Evolutionary conservation across 176 grass and related monocot species (phyloP), one percentile per base, ranked within the genome.

Genomic region (Zea mays): DNA sequence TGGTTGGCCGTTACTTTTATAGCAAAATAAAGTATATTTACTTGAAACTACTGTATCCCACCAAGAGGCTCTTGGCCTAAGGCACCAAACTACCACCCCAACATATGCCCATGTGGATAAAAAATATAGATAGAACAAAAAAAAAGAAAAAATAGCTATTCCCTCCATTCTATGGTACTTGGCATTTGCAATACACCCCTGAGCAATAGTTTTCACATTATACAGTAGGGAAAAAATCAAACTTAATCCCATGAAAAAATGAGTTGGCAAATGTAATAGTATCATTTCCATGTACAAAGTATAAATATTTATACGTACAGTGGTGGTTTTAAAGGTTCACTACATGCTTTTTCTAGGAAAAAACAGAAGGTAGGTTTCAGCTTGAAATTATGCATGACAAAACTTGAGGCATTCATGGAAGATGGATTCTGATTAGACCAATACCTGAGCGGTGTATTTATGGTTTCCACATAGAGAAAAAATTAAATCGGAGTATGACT

Each of bases 381-480:
- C 44, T 73, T 8, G 61, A 16, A 67, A 52, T 4, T 50, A 69
- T 61, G 71, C 20, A 66, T 5, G 1, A 37, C 15, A 34, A 11
- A 38, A 62, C 8, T 47, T 27, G 17, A 79, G 49, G 52, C 8
- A 59, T 13, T 73, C 21, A 45, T 69, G 15, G 43, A 67, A 62
- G 44, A 75, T 76, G 33, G 38, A 69, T 71, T 33, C 60, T 17
- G 33, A 45, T 58, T 45, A 46, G 46, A 54, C 40, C 64, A 63
- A 54, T 41, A 36, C 4, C 14, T 54, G 55, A 66, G 37, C 10
- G 21, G 40, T 69, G 44, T 36, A 20, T 1, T 51, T 43, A 81
- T 13, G 40, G 12, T 71, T 10, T 86, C 64, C 56, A 62, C 15
- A 81, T 14, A n/a, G 5, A 79, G 20, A 6, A 82, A 81, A 37